Conservation (phyloP, 2,329 filamentous ascomycete species). For the Cercospora sp. region DNA sequence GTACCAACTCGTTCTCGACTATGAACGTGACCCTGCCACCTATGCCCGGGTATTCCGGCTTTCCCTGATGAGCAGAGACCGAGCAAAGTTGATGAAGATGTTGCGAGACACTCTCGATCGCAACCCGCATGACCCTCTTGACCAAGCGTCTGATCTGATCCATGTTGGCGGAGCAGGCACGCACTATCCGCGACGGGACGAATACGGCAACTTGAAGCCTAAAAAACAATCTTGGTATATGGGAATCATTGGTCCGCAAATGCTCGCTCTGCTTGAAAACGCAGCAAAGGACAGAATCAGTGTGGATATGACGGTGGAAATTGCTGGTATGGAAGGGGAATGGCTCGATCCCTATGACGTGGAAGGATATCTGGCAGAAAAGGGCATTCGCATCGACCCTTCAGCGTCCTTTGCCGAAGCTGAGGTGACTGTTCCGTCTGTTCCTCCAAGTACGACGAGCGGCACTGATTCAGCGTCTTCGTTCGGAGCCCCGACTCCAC, state of each 20-base stretch:
- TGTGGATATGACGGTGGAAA: constrained; percentile 47
- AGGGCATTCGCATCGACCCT: constrained; percentile 64
- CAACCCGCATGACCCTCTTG: constrained; percentile 52
- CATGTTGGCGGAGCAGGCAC: constrained; percentile 69
- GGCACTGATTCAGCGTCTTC: constrained; percentile 1
- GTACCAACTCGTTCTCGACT: constrained; percentile 58
- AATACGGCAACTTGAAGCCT: constrained; percentile 61
- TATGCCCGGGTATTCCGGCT: constrained; percentile 34
- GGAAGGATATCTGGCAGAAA: constrained; percentile 68
- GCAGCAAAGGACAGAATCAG: constrained; percentile 32
- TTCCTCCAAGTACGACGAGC: constrained; percentile 1
- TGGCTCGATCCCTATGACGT: constrained; percentile 79
- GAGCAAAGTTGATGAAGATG: constrained; percentile 30
- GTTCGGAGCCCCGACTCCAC: not conserved
- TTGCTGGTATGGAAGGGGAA: constrained; percentile 68
- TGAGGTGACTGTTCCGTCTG: constrained; percentile 40
- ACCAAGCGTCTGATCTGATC: constrained; percentile 63
- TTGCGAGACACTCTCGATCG: constrained; percentile 46
- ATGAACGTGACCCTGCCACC: constrained; percentile 37
- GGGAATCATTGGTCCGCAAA: constrained; percentile 35
- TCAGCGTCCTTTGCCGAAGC: constrained; percentile 62
- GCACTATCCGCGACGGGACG: constrained; percentile 52
- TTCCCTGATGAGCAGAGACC: constrained; percentile 27
- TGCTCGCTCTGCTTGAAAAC: constrained; percentile 32
- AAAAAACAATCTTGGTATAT: constrained; percentile 33